A percentile compares a stretch with the other conserved stretches of the same genome.
These are phyloP conservation scores for Linnemannia hyalina DNA, from an alignment of 192 early-diverging fungal species.

Conservation along the genomic window DNA sequence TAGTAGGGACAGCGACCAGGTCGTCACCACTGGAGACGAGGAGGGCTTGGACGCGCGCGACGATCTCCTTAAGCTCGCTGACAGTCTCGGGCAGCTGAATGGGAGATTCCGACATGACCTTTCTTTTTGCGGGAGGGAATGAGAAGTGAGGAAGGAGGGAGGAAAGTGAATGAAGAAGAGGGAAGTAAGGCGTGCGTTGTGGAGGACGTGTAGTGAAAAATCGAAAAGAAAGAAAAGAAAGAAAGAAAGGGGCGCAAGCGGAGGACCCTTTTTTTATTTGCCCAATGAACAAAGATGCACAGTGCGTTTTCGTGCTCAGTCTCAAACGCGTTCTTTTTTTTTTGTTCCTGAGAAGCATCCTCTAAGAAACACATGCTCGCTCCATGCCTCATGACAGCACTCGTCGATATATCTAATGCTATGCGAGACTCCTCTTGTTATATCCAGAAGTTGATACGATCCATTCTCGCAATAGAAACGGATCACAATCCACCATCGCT, in stretches of 20 bases:
- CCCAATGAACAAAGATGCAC: no score
- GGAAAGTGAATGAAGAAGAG: not conserved
- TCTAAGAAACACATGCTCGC: no score
- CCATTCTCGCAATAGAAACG: no score
- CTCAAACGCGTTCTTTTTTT: not conserved
- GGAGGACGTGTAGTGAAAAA: not conserved
- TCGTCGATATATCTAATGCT: no score
- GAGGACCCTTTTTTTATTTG: no score
- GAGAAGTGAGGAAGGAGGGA: not conserved
- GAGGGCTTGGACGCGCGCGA: not conserved
- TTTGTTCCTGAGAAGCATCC: not conserved
- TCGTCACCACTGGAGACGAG: conserved; percentile 20
- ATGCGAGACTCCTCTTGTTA: no score
- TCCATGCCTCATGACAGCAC: no score
- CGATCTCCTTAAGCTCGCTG: conserved; percentile 19
- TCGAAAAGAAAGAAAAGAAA: no score
- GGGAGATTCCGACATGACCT: conserved; percentile 34
- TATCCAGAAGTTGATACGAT: no score
- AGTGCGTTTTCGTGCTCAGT: no score
- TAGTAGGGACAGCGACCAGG: conserved; percentile 19
- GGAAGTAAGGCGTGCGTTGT: not conserved
- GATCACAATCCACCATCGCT: no score
- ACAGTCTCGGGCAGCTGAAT: conserved; percentile 32
- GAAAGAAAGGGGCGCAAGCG: no score
- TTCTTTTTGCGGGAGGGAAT: not conserved